Conservation (phyloP, 805 yeast species). For the Grigorovia yakushimaensis region DNA sequence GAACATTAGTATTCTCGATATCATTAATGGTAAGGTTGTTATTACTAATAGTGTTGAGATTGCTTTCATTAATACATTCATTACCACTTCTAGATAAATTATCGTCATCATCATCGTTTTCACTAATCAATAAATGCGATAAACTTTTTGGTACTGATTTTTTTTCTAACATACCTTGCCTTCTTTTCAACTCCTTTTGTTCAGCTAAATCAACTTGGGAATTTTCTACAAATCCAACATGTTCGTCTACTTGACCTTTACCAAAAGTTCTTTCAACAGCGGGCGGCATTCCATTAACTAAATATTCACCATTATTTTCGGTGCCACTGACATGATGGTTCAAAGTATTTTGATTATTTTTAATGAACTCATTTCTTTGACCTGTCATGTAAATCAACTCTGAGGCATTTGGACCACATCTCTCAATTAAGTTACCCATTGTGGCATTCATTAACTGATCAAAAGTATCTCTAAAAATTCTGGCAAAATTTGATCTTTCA, state of each 20-base stretch:
- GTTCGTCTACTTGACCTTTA: conserved; percentile 22
- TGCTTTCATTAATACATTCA: neutral
- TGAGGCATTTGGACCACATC: conserved; percentile 55
- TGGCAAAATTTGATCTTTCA: conserved; percentile 53
- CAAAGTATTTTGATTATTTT: neutral
- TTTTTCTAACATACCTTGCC: conserved; percentile 40
- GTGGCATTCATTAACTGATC: conserved; percentile 60
- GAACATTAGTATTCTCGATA: neutral
- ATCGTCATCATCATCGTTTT: conserved; percentile 17
- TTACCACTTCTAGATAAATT: neutral
- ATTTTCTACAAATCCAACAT: conserved; percentile 31
- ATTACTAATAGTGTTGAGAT: neutral
- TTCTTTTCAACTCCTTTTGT: conserved; percentile 40
- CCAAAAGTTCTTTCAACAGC: conserved; percentile 42
- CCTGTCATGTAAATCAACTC: conserved; percentile 36
- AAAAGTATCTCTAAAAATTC: conserved; percentile 55
- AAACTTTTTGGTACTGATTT: conserved; percentile 48
- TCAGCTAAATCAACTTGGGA: conserved; percentile 32
- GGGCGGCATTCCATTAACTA: conserved; percentile 44
- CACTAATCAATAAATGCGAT: conserved; percentile 38
- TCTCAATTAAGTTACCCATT: conserved; percentile 47
- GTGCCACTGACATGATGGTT: neutral
- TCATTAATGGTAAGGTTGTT: neutral
- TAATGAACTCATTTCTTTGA: conserved; percentile 3
- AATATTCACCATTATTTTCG: neutral